phyloP scores from a whole-genome alignment of 345 rosid genomes.

The Euphorbia pulcherrima region DNA sequence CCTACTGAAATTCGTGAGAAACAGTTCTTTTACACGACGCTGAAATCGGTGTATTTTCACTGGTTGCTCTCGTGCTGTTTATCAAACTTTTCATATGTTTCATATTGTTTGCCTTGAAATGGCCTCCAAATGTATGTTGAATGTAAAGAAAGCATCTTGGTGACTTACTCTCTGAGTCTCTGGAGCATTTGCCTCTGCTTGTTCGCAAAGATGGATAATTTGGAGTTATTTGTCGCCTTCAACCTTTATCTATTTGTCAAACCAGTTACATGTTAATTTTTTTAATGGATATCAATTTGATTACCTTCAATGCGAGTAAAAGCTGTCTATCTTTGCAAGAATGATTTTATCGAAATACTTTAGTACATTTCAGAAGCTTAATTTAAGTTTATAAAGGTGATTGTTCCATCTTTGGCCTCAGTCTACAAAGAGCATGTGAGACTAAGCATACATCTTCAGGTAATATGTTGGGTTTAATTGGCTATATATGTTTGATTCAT shows the following conservation, averaged over 20 bases:
- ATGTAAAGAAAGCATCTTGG: constrained; percentile 45
- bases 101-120: constrained; percentile 38
- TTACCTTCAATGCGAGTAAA: too few species aligned
- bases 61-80: constrained; percentile 51
- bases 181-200: not conserved
- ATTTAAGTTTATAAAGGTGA: constrained; percentile 48
- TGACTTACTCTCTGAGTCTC: constrained; percentile 7
- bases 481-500: too few species aligned
- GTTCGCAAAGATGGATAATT: not conserved
- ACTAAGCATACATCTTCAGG: constrained; percentile 99
- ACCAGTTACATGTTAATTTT: too few species aligned
- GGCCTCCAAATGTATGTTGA: constrained; percentile 31
- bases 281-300: too few species aligned
- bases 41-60: constrained; percentile 53
- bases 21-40: constrained; percentile 52
- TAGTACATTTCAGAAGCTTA: constrained; percentile 15
- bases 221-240: not conserved
- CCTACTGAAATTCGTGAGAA: constrained; percentile 52
- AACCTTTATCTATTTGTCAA: not conserved
- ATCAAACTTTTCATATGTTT: constrained; percentile 41
- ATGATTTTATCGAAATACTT: not conserved
- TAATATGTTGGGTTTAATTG: constrained; percentile 28
- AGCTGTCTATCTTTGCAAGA: too few species aligned
- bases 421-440: constrained; percentile 95
- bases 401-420: constrained; percentile 93